Evolutionary conservation across 352 stramenopile species (phyloP).

Genomic region (Peronospora destructor): DNA sequence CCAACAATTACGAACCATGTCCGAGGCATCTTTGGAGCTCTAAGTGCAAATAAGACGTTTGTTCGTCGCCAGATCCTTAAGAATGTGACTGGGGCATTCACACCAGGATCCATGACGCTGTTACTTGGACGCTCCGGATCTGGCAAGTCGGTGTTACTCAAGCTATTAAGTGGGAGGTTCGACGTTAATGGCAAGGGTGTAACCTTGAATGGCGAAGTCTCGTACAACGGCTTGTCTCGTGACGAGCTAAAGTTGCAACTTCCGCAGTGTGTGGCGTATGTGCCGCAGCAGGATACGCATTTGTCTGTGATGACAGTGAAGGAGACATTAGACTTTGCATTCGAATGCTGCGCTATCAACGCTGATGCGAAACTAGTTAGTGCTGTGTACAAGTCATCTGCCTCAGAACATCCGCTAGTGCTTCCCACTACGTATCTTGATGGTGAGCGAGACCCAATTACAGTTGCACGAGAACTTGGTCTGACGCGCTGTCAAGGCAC

Average conservation of each 20-base stretch:
- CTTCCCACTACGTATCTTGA: slow-evolving; percentile 30
- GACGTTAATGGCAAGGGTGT: slow-evolving; percentile 12
- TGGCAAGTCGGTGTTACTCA: slow-evolving; percentile 45
- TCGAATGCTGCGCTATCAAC: slow-evolving; percentile 61
- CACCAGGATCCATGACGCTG: slow-evolving; percentile 39
- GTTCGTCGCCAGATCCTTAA: slow-evolving; percentile 39
- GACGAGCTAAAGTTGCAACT: slow-evolving; percentile 27
- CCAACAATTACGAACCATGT: slow-evolving; percentile 49
- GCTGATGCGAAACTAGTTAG: slow-evolving; percentile 11
- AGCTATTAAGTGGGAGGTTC: slow-evolving; percentile 36
- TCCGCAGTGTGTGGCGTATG: slow-evolving; percentile 40
- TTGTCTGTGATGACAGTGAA: slow-evolving; percentile 82
- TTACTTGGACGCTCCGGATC: slow-evolving; percentile 42
- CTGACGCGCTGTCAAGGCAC: slow-evolving; percentile 45
- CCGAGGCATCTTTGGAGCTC: slow-evolving; percentile 24
- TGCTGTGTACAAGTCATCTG: slow-evolving; percentile 20
- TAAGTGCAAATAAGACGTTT: slow-evolving; percentile 36
- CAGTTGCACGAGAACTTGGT: slow-evolving; percentile 30
- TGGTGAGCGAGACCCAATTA: slow-evolving; percentile 28
- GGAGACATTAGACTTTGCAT: slow-evolving; percentile 91
- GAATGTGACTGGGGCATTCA: slow-evolving; percentile 35
- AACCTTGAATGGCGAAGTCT: slow-evolving; percentile 30
- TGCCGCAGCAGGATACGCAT: slow-evolving; percentile 71
- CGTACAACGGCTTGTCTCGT: slow-evolving; percentile 36
- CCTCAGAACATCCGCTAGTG: slow-evolving; percentile 18